Evolutionary conservation across 257 asterid genomes (phyloP).

Genomic region (Verbena officinalis): DNA sequence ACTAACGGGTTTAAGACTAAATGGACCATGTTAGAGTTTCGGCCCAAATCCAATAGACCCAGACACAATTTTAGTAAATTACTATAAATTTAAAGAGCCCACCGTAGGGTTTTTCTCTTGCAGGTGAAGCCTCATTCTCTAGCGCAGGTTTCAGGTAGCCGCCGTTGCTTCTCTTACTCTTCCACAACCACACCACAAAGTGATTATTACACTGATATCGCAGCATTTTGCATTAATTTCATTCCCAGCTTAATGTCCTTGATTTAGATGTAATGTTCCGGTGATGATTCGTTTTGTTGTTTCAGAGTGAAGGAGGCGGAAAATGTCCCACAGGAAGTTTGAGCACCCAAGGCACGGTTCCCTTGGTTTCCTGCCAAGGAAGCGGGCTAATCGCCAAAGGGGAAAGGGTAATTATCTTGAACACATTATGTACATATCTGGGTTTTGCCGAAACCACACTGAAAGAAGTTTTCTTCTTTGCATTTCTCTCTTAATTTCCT

Average conservation of each 20-base stretch:
- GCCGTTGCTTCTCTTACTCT: constrained; percentile 15
- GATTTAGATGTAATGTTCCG: background rate
- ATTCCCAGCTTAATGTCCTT: background rate
- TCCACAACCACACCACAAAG: background rate
- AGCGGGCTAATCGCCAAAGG: constrained; percentile 60
- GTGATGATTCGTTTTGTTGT: background rate
- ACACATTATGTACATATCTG: too few species aligned
- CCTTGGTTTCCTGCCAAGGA: constrained; percentile 71
- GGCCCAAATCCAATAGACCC: constrained; percentile 12
- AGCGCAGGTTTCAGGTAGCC: constrained; percentile 34
- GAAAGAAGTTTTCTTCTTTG: background rate
- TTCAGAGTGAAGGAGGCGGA: constrained; percentile 36
- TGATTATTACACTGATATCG: background rate
- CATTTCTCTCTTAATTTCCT: background rate
- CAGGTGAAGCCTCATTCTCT: constrained; percentile 19
- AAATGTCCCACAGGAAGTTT: constrained; percentile 74
- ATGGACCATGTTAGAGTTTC: background rate
- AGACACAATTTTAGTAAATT: background rate
- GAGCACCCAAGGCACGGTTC: constrained; percentile 79
- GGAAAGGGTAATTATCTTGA: constrained; percentile 54
- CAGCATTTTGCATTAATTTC: background rate
- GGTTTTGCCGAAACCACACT: background rate
- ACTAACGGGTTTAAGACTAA: too few species aligned
- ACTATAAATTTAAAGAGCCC: constrained; percentile 24
- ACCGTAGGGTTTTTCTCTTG: constrained; percentile 35